Evolutionary conservation across 2,329 filamentous ascomycete genomes (phyloP), one percentile per base, ranked within the genome.

Genomic region (Pseudogymnoascus verrucosus): DNA sequence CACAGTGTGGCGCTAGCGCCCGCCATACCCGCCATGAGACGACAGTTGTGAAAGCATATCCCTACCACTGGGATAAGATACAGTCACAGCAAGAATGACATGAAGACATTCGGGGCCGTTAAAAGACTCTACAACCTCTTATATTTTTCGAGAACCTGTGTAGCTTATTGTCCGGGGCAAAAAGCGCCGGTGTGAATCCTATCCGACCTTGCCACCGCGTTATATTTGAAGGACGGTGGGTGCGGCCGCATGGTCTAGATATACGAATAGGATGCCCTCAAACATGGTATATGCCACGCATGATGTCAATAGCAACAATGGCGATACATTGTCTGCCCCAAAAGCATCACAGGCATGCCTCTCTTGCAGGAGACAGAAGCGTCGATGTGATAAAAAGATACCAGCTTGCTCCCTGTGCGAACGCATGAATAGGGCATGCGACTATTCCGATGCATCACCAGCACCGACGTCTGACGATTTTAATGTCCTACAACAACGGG

Each of bases 361-460:
- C 47, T 72, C 76, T 31, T 81, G 78, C 68, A 72, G 76, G 37
- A 77, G 76, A 65, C 78, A 82, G 69, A 84, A 83, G 72, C 74
- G 81, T 47, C 79, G 77, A 74, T 83, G 81, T 69, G 78, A 80
- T 74, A 83, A 83, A 71, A 68, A 67, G 4, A 67, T 83, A 1
- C 81, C 81, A 12, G 69, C 72, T 14, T 84, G 81, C 69, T 71
- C 74, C 2, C 74, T 82, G 3, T 84, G 81, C 69, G 67, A 68
- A 19, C 74, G 78, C 10, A 76, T 79, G 73, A 71, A 72, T 36
- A 73, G 77, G 11, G 64, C 65, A 21, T 79, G 78, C 70, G 78
- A 79, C 65, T 79, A 79, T 66, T 73, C 72, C 14, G 74, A 78
- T 44, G 65, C 69, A 14, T 65, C 69, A 16, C 71, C 74, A 8